These are phyloP conservation scores for Olyra latifolia DNA, from an alignment of 176 grass and related monocot species.

Conservation along the genomic window DNA sequence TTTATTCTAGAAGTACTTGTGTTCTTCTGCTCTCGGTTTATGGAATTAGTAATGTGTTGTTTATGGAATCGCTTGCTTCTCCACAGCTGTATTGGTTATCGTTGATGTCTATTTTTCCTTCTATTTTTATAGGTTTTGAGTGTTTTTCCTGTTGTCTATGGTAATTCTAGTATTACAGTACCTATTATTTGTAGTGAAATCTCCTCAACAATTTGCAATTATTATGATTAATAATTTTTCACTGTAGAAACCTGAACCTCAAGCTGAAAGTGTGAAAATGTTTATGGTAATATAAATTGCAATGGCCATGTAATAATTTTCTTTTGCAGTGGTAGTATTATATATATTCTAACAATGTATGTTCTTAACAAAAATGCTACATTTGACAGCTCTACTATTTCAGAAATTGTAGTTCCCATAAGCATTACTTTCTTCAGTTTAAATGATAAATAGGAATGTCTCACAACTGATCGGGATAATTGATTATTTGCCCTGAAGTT, in stretches of 20 bases:
- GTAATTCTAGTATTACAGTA: too few relatives aligned
- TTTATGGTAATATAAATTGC: not conserved
- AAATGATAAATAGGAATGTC: not conserved
- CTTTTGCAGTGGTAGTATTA: not conserved
- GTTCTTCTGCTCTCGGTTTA: not conserved
- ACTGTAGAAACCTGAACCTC: not conserved
- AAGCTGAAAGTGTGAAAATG: not conserved
- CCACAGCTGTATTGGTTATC: not conserved
- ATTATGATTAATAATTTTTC: not conserved
- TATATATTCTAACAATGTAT: not conserved
- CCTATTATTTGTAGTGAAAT: not conserved
- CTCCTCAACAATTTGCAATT: not conserved
- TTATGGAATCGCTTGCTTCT: not conserved
- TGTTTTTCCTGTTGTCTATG: not conserved
- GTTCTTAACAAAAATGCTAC: not conserved
- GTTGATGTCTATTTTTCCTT: not conserved
- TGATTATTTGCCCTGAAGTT: too few relatives aligned
- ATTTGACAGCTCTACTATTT: not conserved
- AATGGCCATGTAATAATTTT: not conserved
- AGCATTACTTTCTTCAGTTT: not conserved
- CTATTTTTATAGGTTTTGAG: not conserved
- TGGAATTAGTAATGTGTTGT: not conserved
- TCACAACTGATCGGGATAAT: not conserved
- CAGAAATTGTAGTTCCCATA: not conserved
- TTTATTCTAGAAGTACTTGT: not conserved